Evolutionary conservation across 1,284 basidiomycete genomes (phyloP).

Genomic region (Tilletia walkeri): DNA sequence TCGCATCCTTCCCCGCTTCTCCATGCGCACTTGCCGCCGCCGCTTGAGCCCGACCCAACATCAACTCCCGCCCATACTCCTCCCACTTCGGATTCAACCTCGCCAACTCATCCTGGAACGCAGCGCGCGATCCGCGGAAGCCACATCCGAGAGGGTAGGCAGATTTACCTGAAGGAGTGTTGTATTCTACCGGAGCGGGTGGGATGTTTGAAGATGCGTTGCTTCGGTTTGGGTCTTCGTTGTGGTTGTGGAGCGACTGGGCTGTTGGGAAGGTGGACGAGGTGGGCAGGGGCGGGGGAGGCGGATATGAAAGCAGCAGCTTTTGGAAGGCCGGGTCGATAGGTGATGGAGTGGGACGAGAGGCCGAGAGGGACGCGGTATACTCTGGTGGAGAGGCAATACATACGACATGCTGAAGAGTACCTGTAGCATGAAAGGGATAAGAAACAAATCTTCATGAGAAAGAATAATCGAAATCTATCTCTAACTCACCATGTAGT

Average conservation of each 20-base stretch:
- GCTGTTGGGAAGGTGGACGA: background rate
- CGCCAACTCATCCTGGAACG: constrained; percentile 48
- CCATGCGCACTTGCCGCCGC: constrained; percentile 9
- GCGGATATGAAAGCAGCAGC: background rate
- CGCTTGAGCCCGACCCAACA: background rate
- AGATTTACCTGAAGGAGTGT: constrained; percentile 30
- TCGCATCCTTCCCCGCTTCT: constrained; percentile 5
- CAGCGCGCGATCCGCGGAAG: constrained; percentile 40
- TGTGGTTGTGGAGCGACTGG: background rate
- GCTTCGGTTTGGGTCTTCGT: background rate
- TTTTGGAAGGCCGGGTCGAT: background rate
- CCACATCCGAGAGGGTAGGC: constrained; percentile 44
- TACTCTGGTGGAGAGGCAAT: constrained; percentile 22
- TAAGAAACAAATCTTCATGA: background rate
- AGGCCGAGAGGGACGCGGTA: background rate
- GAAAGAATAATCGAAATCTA: background rate
- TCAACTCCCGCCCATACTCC: constrained; percentile 38
- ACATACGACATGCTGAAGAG: constrained; percentile 32
- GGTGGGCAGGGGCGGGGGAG: background rate
- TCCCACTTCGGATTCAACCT: constrained; percentile 50
- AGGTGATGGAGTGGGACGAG: background rate
- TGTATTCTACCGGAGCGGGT: constrained; percentile 18
- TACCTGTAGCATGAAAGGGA: background rate
- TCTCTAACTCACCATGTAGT: constrained; percentile 43
- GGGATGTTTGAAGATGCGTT: background rate